Percentiles rank a stretch among this genome's conserved stretches.
phyloP scores from a whole-genome alignment of 1,284 basidiomycete species.

The Xerocomus nothofagi region DNA sequence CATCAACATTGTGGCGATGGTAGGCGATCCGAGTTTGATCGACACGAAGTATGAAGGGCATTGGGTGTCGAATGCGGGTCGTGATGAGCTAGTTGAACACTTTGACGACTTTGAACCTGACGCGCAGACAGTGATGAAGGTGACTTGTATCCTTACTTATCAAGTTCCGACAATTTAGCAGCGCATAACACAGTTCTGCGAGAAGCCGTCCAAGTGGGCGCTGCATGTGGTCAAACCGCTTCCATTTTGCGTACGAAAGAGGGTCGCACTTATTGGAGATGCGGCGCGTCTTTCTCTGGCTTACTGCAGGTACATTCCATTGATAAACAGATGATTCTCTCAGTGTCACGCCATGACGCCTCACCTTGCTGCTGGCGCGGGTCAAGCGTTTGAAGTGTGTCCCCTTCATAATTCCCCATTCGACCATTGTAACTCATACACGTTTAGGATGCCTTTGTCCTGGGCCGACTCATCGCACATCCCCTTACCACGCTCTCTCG shows the following conservation, averaged over 20 bases:
- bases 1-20: slow-evolving; percentile 45
- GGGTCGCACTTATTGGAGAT: slow-evolving; percentile 39
- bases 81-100: slow-evolving; percentile 28
- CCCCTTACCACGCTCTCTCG: slow-evolving; percentile 20
- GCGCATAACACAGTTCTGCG: slow-evolving; percentile 14
- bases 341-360: slow-evolving; percentile 36
- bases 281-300: slow-evolving; percentile 25
- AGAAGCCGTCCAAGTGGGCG: slow-evolving; percentile 31
- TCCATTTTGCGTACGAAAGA: slow-evolving; percentile 31
- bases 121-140: slow-evolving; percentile 41
- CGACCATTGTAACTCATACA: not conserved
- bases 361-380: slow-evolving; percentile 31
- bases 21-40: slow-evolving; percentile 36
- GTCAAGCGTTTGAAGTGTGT: slow-evolving; percentile 35
- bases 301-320: not conserved
- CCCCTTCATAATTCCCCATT: not conserved
- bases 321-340: not conserved
- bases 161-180: no score
- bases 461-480: slow-evolving; percentile 35
- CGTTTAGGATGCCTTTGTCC: slow-evolving; percentile 37
- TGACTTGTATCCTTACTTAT: slow-evolving; percentile 14
- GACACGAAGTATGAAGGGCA: slow-evolving; percentile 37
- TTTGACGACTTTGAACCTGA: slow-evolving; percentile 46
- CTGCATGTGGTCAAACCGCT: slow-evolving; percentile 35
- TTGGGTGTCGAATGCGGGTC: slow-evolving; percentile 36